Conservation (phyloP, 306 rosid species). For the Potentilla sterilis region DNA sequence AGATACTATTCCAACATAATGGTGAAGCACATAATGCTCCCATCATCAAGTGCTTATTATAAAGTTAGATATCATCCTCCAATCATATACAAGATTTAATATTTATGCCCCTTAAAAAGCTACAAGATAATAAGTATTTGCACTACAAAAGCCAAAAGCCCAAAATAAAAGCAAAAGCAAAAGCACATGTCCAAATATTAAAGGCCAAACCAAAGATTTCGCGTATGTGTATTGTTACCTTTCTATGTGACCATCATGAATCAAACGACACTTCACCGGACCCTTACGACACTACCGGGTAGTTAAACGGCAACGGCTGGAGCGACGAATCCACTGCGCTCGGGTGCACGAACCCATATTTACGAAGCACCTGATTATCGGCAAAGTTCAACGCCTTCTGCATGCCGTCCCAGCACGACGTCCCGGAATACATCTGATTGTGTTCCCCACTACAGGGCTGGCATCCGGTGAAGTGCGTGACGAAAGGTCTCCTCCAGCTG, state of each 20-base stretch:
- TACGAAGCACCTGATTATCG: slow-evolving; percentile 77
- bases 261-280: neutral
- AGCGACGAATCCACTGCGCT: slow-evolving; percentile 33
- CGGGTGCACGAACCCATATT: slow-evolving; percentile 51
- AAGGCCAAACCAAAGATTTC: neutral
- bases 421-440: slow-evolving; percentile 51
- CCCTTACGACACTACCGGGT: slow-evolving; percentile 29
- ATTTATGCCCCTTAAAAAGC: neutral
- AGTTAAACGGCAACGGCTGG: slow-evolving; percentile 57
- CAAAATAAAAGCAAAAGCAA: neutral
- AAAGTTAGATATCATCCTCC: slow-evolving; percentile 13
- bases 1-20: neutral
- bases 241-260: neutral
- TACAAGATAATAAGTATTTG: neutral
- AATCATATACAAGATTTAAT: slow-evolving; percentile 20
- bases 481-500: slow-evolving; percentile 68
- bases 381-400: slow-evolving; percentile 64
- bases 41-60: neutral
- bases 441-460: slow-evolving; percentile 88
- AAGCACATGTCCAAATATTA: neutral
- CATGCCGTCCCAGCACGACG: slow-evolving; percentile 78
- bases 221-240: neutral
- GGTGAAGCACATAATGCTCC: neutral
- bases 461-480: slow-evolving; percentile 87
- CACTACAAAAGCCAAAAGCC: neutral